phyloP scores from a whole-genome alignment of 2,329 filamentous ascomycete species.

The Cadophora malorum region DNA sequence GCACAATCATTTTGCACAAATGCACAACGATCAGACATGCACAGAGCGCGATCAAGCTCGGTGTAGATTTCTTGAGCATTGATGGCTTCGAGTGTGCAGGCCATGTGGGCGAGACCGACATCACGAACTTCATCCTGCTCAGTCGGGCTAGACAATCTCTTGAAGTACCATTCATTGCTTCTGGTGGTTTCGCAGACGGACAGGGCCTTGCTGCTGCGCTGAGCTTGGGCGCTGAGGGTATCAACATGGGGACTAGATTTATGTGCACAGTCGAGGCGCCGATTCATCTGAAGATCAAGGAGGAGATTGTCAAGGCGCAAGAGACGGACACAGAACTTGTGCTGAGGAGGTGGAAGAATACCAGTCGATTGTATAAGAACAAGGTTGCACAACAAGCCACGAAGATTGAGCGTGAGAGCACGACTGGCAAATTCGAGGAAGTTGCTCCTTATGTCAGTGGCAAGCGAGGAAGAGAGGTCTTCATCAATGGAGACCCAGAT shows the following conservation, averaged over 20 bases:
- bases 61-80: constrained; percentile 95
- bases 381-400: constrained; percentile 82
- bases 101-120: constrained; percentile 86
- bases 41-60: constrained; percentile 87
- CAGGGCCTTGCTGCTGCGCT: constrained; percentile 91
- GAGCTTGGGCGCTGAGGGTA: constrained; percentile 86
- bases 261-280: constrained; percentile 96
- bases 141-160: constrained; percentile 84
- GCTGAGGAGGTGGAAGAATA: constrained; percentile 91
- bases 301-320: constrained; percentile 84
- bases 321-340: constrained; percentile 93
- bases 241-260: constrained; percentile 99
- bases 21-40: constrained; percentile 97
- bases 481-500: constrained; percentile 88
- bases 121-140: constrained; percentile 89
- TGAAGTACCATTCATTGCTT: constrained; percentile 90
- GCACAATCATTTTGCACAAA: constrained; percentile 88
- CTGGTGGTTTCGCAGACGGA: constrained; percentile 93
- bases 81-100: constrained; percentile 97
- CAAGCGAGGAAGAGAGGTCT: constrained; percentile 89
- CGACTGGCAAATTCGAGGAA: constrained; percentile 86
- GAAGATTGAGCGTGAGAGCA: constrained; percentile 83
- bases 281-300: constrained; percentile 92
- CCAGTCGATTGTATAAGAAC: constrained; percentile 85
- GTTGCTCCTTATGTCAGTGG: constrained; percentile 88